phyloP scores from a whole-genome alignment of 495 filamentous ascomycete species.

The Penicillium ochrochloron region DNA sequence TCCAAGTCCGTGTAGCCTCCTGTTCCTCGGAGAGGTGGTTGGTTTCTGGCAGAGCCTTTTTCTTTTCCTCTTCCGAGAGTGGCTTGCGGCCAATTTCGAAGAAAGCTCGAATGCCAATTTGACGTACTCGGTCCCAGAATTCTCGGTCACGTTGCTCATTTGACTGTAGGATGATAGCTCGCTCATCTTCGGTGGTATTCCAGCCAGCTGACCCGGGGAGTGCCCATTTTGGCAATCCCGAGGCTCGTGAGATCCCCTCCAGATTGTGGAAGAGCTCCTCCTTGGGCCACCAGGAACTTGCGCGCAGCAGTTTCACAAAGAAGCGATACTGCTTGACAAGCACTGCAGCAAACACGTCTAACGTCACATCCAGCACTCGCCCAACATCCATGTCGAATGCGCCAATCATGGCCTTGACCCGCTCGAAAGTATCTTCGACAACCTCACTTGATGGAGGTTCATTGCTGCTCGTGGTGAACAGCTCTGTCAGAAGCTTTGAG shows the following conservation, averaged over 20 bases:
- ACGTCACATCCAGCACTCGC: conserved; percentile 86
- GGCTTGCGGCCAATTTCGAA: conserved; percentile 79
- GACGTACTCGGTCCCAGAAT: conserved; percentile 83
- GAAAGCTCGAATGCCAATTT: conserved; percentile 79
- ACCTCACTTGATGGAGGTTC: conserved; percentile 64
- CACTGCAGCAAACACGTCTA: conserved; percentile 86
- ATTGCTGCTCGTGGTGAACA: conserved; percentile 76
- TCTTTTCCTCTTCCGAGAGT: conserved; percentile 52
- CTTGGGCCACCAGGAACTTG: conserved; percentile 97
- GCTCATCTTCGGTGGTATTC: conserved; percentile 67
- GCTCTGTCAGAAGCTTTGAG: conserved; percentile 83
- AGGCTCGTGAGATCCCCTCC: conserved; percentile 41
- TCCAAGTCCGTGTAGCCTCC: conserved; percentile 68
- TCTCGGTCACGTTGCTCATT: conserved; percentile 66
- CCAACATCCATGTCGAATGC: conserved; percentile 95
- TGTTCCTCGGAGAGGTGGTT: conserved; percentile 47
- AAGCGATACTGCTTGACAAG: conserved; percentile 86
- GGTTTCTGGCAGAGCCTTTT: conserved; percentile 50
- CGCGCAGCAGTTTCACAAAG: conserved; percentile 87
- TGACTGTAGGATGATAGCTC: conserved; percentile 49
- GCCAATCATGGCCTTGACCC: conserved; percentile 88
- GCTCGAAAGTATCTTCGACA: conserved; percentile 71
- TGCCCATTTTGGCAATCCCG: conserved; percentile 80
- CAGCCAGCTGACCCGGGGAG: conserved; percentile 66
- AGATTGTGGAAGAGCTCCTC: conserved; percentile 40